Evolutionary conservation across 208 protist species (phyloP).

Genomic region (Leptomonas seymouri): DNA sequence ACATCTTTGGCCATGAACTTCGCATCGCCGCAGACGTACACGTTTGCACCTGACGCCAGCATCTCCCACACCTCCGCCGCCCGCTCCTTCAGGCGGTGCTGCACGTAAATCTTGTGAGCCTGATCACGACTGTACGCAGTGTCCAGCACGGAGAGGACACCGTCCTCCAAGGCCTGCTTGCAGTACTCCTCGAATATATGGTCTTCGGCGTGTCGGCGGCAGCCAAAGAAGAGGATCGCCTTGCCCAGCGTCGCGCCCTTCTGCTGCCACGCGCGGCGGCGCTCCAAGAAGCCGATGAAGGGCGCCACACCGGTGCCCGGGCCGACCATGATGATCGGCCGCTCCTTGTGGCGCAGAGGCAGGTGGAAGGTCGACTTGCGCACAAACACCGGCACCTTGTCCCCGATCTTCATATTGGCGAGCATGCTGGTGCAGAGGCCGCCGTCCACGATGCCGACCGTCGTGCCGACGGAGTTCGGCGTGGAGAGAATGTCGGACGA

Average conservation of each 20-base stretch:
- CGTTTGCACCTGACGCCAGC: slow-evolving; percentile 64
- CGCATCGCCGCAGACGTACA: slow-evolving; percentile 94
- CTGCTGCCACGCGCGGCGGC: slow-evolving; percentile 73
- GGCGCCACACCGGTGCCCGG: slow-evolving; percentile 96
- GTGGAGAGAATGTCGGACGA: slow-evolving; percentile 88
- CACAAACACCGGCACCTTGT: slow-evolving; percentile 90
- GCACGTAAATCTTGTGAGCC: slow-evolving; percentile 88
- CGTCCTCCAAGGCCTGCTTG: slow-evolving; percentile 61
- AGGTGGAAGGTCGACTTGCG: slow-evolving; percentile 94
- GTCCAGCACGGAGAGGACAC: slow-evolving; percentile 65
- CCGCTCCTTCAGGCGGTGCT: slow-evolving; percentile 80
- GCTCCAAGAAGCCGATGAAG: slow-evolving; percentile 95
- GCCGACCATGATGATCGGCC: slow-evolving; percentile 94
- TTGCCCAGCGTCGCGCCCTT: slow-evolving; percentile 75
- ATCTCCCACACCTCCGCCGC: slow-evolving; percentile 74
- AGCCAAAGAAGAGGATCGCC: slow-evolving; percentile 91
- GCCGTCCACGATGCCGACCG: slow-evolving; percentile 89
- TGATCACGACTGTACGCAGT: slow-evolving; percentile 88
- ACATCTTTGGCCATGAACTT: slow-evolving; percentile 93
- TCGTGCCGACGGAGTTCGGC: slow-evolving; percentile 77
- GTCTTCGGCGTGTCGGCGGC: slow-evolving; percentile 73
- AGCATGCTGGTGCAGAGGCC: slow-evolving; percentile 94
- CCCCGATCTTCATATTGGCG: slow-evolving; percentile 45
- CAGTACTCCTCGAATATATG: slow-evolving; percentile 87
- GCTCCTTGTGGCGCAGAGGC: slow-evolving; percentile 75